Conservation (phyloP, 148 eudicot genomes). For the Euryodendron excelsum region DNA sequence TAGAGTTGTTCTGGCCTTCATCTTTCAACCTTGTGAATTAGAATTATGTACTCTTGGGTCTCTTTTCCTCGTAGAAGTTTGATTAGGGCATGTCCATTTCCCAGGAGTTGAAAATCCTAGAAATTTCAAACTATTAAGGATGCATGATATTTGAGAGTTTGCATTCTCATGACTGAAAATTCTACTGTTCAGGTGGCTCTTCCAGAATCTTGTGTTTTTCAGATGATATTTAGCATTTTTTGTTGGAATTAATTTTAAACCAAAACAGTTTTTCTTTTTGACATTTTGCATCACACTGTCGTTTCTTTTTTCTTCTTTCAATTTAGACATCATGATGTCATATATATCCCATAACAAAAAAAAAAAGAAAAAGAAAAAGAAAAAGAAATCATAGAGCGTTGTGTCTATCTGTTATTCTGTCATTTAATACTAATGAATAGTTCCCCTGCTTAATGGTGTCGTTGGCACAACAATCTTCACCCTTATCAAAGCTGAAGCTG, state of each 20-base stretch:
- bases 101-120: too few relatives aligned
- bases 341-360: too few relatives aligned
- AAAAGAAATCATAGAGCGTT: neutral
- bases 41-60: too few relatives aligned
- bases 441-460: neutral
- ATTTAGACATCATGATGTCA: neutral
- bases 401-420: neutral
- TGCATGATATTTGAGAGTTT: too few relatives aligned
- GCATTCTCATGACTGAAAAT: neutral
- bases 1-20: too few relatives aligned
- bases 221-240: neutral
- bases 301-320: neutral
- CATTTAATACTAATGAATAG: neutral
- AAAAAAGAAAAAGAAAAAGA: neutral
- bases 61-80: too few relatives aligned
- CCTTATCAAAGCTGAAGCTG: neutral
- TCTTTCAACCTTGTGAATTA: too few relatives aligned
- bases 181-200: too few relatives aligned
- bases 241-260: too few relatives aligned
- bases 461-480: neutral
- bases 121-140: too few relatives aligned
- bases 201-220: too few relatives aligned
- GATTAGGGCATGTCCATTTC: too few relatives aligned
- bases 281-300: neutral
- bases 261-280: neutral